Conservation (phyloP, 148 eudicot species). For the Camellia granthamiana region DNA sequence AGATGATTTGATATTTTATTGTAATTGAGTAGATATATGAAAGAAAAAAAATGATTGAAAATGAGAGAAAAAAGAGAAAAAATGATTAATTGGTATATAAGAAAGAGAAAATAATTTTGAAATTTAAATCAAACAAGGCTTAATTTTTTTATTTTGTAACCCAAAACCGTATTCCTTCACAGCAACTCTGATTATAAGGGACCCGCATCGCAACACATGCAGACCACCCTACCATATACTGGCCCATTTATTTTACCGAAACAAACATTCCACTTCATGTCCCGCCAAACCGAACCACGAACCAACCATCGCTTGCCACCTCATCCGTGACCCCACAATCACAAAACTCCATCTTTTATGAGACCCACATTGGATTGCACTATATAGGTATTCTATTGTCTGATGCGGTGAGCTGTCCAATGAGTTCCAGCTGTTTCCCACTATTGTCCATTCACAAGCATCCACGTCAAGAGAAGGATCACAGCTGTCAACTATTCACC, state of each 20-base stretch:
- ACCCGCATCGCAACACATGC: neutral
- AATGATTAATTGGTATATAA: too few species aligned
- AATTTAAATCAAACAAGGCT: too few species aligned
- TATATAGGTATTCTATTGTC: neutral
- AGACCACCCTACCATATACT: constrained; percentile 1
- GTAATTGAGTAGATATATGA: too few species aligned
- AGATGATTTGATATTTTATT: too few species aligned
- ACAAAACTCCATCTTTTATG: too few species aligned
- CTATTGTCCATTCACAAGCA: neutral
- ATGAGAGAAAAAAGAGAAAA: too few species aligned
- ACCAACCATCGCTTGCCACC: neutral
- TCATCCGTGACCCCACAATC: neutral
- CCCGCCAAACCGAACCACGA: neutral
- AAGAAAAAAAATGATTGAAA: too few species aligned
- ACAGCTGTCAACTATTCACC: constrained; percentile 4
- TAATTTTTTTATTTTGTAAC: neutral
- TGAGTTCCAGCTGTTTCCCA: constrained; percentile 32
- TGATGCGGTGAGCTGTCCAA: neutral
- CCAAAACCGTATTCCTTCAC: neutral
- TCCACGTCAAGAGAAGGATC: constrained; percentile 10
- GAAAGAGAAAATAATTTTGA: too few species aligned
- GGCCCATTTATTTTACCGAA: neutral
- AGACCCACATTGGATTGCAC: too few species aligned
- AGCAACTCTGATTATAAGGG: neutral
- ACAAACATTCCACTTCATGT: neutral